These are phyloP conservation scores for Ganoderma leucocontextum DNA, from an alignment of 1,284 basidiomycete genomes.

Conservation along the genomic window DNA sequence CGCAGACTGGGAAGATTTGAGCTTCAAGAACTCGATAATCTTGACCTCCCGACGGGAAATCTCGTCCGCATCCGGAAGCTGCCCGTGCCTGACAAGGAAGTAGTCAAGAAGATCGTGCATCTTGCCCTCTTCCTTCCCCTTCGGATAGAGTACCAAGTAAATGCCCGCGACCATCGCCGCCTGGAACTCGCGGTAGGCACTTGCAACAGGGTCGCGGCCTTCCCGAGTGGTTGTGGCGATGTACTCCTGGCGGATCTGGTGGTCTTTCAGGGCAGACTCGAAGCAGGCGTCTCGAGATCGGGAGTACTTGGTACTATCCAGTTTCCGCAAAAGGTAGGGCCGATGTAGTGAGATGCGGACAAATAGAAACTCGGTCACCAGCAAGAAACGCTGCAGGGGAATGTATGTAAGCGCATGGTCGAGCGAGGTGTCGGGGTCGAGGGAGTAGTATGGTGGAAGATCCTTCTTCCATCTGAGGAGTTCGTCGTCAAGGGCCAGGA, in stretches of 20 bases:
- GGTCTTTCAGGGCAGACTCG: slow-evolving; percentile 81
- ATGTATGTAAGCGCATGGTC: slow-evolving; percentile 73
- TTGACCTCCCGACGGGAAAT: slow-evolving; percentile 82
- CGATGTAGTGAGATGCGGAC: slow-evolving; percentile 82
- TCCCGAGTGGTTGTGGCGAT: slow-evolving; percentile 66
- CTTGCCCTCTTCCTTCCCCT: slow-evolving; percentile 66
- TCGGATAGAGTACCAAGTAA: slow-evolving; percentile 80
- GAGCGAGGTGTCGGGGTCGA: slow-evolving; percentile 82
- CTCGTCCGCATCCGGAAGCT: slow-evolving; percentile 75
- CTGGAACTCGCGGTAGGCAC: slow-evolving; percentile 85
- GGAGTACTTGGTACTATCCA: slow-evolving; percentile 78
- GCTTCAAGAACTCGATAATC: slow-evolving; percentile 82
- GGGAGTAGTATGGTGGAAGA: slow-evolving; percentile 80
- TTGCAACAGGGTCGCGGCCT: slow-evolving; percentile 72
- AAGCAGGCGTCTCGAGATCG: slow-evolving; percentile 82
- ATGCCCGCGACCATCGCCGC: slow-evolving; percentile 88
- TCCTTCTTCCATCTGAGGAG: slow-evolving; percentile 79
- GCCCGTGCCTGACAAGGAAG: slow-evolving; percentile 79
- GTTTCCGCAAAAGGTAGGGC: slow-evolving; percentile 78
- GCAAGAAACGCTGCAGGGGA: slow-evolving; percentile 79
- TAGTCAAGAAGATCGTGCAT: slow-evolving; percentile 83
- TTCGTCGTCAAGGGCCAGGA: slow-evolving; percentile 86
- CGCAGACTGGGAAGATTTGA: slow-evolving; percentile 63
- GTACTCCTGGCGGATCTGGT: slow-evolving; percentile 73
- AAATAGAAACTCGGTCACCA: slow-evolving; percentile 83